A percentile compares a stretch with the other conserved stretches of the same genome.
Conservation (phyloP, 1,284 basidiomycete species). For the Moesziomyces aphidis region DNA sequence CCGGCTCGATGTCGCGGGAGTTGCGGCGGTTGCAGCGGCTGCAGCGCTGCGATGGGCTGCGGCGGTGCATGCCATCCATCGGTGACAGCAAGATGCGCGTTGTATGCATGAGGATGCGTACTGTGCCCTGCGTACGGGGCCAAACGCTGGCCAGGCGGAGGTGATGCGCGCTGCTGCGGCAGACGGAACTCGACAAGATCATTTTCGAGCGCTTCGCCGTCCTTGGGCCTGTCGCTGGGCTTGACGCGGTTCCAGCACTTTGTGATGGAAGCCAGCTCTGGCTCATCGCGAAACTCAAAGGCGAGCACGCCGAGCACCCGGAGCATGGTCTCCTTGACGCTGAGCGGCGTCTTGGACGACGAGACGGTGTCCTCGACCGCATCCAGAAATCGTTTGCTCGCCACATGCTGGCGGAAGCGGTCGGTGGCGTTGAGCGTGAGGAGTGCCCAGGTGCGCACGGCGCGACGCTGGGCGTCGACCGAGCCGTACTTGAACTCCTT, state of each 20-base stretch:
- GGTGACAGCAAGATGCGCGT: not conserved
- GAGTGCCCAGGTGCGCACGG: conserved; percentile 56
- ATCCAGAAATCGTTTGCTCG: conserved; percentile 58
- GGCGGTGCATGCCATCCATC: not conserved
- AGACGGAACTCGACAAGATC: conserved; percentile 40
- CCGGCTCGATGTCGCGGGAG: not conserved
- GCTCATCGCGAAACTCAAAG: conserved; percentile 50
- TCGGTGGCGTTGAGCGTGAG: conserved; percentile 54
- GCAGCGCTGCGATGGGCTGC: not conserved
- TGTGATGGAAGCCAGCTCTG: conserved; percentile 50
- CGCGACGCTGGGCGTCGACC: conserved; percentile 46
- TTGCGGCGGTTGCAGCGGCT: conserved; percentile 4
- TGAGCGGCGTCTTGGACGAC: conserved; percentile 49
- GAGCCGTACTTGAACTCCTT: conserved; percentile 61
- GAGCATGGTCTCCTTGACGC: conserved; percentile 55
- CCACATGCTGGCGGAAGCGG: conserved; percentile 56
- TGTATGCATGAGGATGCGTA: not conserved
- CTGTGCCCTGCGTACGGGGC: not conserved
- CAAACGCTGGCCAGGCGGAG: not conserved
- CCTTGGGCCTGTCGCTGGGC: conserved; percentile 47
- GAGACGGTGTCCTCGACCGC: conserved; percentile 54
- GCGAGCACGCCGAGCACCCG: conserved; percentile 58
- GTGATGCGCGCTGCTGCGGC: conserved; percentile 21
- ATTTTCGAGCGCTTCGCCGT: conserved; percentile 48
- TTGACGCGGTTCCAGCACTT: conserved; percentile 60